Conservation (phyloP, 495 filamentous ascomycete genomes). For the Neurospora sp. region DNA sequence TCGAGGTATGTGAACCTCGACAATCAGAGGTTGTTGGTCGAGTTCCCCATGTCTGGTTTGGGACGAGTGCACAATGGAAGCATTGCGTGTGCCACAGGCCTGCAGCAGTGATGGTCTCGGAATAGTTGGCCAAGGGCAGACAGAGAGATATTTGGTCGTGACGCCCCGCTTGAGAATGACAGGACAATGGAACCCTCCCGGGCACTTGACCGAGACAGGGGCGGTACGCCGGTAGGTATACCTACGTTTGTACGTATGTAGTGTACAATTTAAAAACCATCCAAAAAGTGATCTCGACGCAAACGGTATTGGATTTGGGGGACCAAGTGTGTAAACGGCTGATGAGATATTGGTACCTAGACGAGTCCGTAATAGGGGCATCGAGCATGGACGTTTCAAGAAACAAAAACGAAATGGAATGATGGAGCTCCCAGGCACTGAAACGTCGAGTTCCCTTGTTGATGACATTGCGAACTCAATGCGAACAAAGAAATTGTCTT, state of each 20-base stretch:
- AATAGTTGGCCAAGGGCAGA: background rate
- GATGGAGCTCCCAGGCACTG: background rate
- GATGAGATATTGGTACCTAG: background rate
- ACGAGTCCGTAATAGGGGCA: background rate
- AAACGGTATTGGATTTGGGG: background rate
- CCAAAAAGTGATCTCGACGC: background rate
- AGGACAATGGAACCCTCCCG: background rate
- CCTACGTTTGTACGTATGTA: background rate
- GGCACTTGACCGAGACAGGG: conserved; percentile 10
- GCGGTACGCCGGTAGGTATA: conserved; percentile 5
- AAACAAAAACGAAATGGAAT: background rate
- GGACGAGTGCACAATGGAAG: background rate
- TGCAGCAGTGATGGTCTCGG: background rate
- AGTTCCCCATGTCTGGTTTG: background rate
- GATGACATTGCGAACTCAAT: background rate
- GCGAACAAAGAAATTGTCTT: background rate
- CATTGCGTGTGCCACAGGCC: background rate
- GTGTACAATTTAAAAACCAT: background rate
- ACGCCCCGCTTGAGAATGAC: conserved; percentile 4
- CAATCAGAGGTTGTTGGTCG: background rate
- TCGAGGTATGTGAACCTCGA: background rate
- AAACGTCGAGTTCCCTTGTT: background rate
- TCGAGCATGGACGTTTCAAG: background rate
- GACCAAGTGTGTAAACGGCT: background rate
- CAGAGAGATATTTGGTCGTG: conserved; percentile 1